Evolutionary conservation across 495 filamentous ascomycete species (phyloP).

Genomic region (Penicillium tannophilum): DNA sequence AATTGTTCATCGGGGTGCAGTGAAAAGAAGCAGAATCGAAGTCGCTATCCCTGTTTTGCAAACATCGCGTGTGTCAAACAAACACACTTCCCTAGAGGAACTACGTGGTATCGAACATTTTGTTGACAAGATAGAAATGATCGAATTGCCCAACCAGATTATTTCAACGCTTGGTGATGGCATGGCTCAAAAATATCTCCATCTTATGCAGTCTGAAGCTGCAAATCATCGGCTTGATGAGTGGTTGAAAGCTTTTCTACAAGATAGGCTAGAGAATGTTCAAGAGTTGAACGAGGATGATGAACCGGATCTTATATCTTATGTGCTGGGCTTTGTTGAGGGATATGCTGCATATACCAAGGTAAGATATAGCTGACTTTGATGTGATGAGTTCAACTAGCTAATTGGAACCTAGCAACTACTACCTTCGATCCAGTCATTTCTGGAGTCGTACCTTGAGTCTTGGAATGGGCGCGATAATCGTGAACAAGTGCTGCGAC

Average conservation of each 20-base stretch:
- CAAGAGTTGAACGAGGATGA: slow-evolving; percentile 47
- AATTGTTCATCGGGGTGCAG: slow-evolving; percentile 45
- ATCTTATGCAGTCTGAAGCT: slow-evolving; percentile 61
- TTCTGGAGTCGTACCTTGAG: slow-evolving; percentile 61
- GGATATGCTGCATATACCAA: slow-evolving; percentile 65
- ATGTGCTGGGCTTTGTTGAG: slow-evolving; percentile 58
- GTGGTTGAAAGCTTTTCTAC: slow-evolving; percentile 64
- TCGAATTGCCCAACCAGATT: slow-evolving; percentile 80
- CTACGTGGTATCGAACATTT: slow-evolving; percentile 73
- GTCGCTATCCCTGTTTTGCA: slow-evolving; percentile 67
- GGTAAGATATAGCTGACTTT: slow-evolving; percentile 42
- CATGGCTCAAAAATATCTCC: slow-evolving; percentile 75
- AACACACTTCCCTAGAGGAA: slow-evolving; percentile 67
- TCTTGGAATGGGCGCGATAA: slow-evolving; percentile 70
- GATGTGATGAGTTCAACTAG: not conserved
- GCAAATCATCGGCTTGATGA: slow-evolving; percentile 60
- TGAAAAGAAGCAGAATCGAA: slow-evolving; percentile 49
- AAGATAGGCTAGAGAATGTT: slow-evolving; percentile 57
- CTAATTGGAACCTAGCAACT: slow-evolving; percentile 49
- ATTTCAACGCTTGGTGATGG: slow-evolving; percentile 75
- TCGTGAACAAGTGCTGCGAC: slow-evolving; percentile 60
- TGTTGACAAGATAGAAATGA: slow-evolving; percentile 72
- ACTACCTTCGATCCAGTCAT: slow-evolving; percentile 60
- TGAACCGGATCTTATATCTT: slow-evolving; percentile 47
- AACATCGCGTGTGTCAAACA: slow-evolving; percentile 63